These are phyloP conservation scores for Solanum habrochaites DNA, from an alignment of 257 asterid species.

Conservation along the genomic window DNA sequence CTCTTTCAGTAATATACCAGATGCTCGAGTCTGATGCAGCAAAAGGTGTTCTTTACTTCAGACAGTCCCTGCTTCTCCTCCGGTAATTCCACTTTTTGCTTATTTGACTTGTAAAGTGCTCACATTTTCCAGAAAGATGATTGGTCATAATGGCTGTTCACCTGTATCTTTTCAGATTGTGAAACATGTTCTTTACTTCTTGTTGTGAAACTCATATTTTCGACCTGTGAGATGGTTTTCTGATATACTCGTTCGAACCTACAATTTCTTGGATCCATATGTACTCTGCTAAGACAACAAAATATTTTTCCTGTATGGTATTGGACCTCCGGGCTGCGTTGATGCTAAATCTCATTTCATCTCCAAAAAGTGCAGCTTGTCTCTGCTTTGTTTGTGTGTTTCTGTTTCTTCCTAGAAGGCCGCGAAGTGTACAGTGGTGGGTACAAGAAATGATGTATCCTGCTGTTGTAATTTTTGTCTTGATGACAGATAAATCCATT, in stretches of 20 bases:
- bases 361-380: neutral
- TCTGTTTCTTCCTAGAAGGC: neutral
- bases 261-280: neutral
- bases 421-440: neutral
- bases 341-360: neutral
- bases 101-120: neutral
- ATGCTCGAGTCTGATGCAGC: conserved; percentile 96
- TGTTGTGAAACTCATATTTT: neutral
- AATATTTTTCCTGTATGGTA: neutral
- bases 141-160: neutral
- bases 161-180: neutral
- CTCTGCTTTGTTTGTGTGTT: neutral
- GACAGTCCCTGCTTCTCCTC: conserved; percentile 93
- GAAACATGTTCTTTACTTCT: neutral
- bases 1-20: conserved; percentile 92
- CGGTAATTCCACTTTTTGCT: conserved; percentile 30
- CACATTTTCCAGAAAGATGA: neutral
- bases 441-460: neutral
- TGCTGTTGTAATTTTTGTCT: neutral
- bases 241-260: neutral
- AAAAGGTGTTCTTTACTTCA: conserved; percentile 80
- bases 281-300: neutral
- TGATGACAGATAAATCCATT: neutral
- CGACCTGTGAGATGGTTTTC: neutral
- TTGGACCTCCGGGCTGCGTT: neutral